phyloP scores from a whole-genome alignment of 352 stramenopile species.

The Phytopythium aichiense region DNA sequence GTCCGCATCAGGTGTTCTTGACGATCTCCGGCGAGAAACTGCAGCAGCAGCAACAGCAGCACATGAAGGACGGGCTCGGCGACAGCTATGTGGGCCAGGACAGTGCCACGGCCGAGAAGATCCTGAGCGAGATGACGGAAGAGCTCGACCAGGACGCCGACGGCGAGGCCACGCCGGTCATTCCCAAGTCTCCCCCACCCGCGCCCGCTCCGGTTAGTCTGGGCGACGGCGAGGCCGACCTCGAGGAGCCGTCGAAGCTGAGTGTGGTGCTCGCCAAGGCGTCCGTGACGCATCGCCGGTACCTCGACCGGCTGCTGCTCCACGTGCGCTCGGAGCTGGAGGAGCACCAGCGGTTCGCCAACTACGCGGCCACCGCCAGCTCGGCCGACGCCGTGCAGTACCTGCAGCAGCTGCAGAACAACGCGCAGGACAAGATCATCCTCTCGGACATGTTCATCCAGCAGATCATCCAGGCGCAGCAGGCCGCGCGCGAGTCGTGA shows the following conservation, averaged over 20 bases:
- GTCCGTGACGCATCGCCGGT: constrained; percentile 64
- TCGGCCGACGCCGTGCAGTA: constrained; percentile 84
- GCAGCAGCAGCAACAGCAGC: constrained; percentile 41
- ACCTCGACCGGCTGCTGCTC: constrained; percentile 62
- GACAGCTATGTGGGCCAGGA: constrained; percentile 21
- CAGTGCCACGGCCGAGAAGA: constrained; percentile 18
- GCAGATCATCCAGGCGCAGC: constrained; percentile 77
- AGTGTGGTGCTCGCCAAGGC: constrained; percentile 54
- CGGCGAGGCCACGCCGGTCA: constrained; percentile 14
- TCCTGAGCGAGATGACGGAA: constrained; percentile 16
- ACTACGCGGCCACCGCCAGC: constrained; percentile 65
- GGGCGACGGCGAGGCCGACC: constrained; percentile 19
- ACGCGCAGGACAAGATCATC: constrained; percentile 83
- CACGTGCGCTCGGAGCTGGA: constrained; percentile 65
- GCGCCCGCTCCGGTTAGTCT: constrained; percentile 14
- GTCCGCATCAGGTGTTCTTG: constrained; percentile 71
- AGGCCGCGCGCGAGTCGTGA: constrained; percentile 74
- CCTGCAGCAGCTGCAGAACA: constrained; percentile 83
- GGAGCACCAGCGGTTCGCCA: constrained; percentile 77
- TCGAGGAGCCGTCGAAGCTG: constrained; percentile 50
- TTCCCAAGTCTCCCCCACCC: constrained; percentile 18
- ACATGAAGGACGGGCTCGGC: constrained; percentile 19
- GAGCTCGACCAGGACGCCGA: constrained; percentile 19
- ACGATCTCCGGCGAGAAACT: constrained; percentile 58
- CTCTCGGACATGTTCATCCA: constrained; percentile 85